phyloP scores from a whole-genome alignment of 805 yeast genomes.

The Saccharomycopsis fibuligera region DNA sequence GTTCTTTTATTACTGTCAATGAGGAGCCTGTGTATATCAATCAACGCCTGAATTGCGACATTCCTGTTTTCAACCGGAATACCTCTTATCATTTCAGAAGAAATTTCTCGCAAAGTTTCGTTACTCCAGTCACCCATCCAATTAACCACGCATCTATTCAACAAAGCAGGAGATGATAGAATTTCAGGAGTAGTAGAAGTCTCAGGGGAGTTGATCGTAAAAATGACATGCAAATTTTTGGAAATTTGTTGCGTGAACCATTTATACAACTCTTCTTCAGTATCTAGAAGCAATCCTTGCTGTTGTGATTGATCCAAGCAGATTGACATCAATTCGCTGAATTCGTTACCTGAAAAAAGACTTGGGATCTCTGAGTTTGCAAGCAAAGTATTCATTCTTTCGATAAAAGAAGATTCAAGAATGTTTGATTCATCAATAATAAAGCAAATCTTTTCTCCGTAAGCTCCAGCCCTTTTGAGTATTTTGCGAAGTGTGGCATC shows the following conservation, averaged over 20 bases:
- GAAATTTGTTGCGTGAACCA: conserved; percentile 74
- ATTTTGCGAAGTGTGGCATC: conserved; percentile 55
- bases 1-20: conserved; percentile 7
- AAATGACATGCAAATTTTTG: conserved; percentile 72
- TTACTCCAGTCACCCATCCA: conserved; percentile 86
- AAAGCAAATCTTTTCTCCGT: conserved; percentile 61
- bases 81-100: conserved; percentile 33
- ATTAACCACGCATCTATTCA: conserved; percentile 80
- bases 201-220: conserved; percentile 58
- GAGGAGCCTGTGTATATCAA: conserved; percentile 39
- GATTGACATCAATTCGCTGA: conserved; percentile 40
- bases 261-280: conserved; percentile 58
- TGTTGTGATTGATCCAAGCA: conserved; percentile 52
- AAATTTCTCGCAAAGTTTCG: conserved; percentile 44
- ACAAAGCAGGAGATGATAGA: conserved; percentile 78
- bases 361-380: conserved; percentile 95
- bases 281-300: conserved; percentile 58
- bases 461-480: conserved; percentile 42
- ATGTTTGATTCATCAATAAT: conserved; percentile 78
- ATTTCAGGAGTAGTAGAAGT: conserved; percentile 35
- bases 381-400: conserved; percentile 85
- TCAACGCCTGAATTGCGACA: conserved; percentile 40
- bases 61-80: conserved; percentile 53
- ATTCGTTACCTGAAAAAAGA: conserved; percentile 72
- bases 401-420: conserved; percentile 71